Percentiles rank a stretch among this genome's conserved stretches.
These are phyloP conservation scores for Lecanicillium sp. DNA, from an alignment of 2,329 filamentous ascomycete genomes.

Conservation along the genomic window DNA sequence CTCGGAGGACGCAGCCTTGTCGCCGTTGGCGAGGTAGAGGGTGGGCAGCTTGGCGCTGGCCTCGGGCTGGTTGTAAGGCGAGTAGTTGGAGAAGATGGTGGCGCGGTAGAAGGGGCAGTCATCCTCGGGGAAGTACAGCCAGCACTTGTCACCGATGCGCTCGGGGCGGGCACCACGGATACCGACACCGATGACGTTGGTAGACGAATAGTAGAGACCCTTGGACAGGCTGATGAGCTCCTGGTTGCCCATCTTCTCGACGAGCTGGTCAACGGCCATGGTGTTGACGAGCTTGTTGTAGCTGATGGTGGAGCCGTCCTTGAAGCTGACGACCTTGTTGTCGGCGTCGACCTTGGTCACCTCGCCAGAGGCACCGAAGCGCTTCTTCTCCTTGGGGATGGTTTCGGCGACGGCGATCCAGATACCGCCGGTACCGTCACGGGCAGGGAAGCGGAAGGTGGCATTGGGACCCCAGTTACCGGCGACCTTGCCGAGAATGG, in stretches of 20 bases:
- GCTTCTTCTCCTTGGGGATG: conserved; percentile 83
- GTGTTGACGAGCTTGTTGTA: conserved; percentile 91
- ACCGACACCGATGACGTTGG: conserved; percentile 94
- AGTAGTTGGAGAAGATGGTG: conserved; percentile 99
- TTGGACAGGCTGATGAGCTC: conserved; percentile 79
- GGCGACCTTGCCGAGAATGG: conserved; percentile 91
- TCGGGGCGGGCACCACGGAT: conserved; percentile 86
- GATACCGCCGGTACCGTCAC: conserved; percentile 94
- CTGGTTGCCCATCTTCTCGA: conserved; percentile 79
- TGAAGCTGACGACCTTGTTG: conserved; percentile 74
- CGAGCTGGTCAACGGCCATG: conserved; percentile 89
- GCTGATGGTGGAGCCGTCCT: conserved; percentile 79
- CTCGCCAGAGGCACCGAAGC: conserved; percentile 77
- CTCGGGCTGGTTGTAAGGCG: conserved; percentile 92
- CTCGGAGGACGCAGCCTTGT: conserved; percentile 65
- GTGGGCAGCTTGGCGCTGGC: conserved; percentile 79
- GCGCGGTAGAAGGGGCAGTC: conserved; percentile 99
- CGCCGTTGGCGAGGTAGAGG: conserved; percentile 77
- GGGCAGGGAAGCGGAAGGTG: conserved; percentile 95
- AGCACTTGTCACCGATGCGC: conserved; percentile 98
- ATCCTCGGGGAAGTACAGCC: conserved; percentile 98
- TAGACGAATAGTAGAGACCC: conserved; percentile 92
- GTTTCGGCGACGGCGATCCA: conserved; percentile 97
- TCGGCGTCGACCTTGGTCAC: conserved; percentile 84
- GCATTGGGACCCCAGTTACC: conserved; percentile 98